These are phyloP conservation scores for Coniochaeta ligniaria DNA, from an alignment of 2,329 filamentous ascomycete genomes.

Conservation along the genomic window DNA sequence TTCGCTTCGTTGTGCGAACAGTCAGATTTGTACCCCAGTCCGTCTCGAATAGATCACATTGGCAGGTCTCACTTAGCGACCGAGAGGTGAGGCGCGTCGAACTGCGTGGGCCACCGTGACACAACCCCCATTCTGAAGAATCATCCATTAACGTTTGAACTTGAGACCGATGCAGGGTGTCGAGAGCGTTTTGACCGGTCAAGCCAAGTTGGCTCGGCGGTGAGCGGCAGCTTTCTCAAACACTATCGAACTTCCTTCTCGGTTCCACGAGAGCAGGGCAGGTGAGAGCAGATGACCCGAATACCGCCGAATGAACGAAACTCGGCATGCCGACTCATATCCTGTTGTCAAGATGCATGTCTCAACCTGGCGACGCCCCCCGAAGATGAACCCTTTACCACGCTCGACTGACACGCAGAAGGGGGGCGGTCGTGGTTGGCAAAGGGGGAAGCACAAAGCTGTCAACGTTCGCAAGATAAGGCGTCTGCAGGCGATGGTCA, in stretches of 20 bases:
- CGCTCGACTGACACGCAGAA: neutral
- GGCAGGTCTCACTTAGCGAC: neutral
- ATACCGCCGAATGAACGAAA: neutral
- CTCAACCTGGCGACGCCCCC: neutral
- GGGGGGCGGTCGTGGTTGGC: neutral
- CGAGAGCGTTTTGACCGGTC: neutral
- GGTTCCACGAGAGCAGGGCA: neutral
- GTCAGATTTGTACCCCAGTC: neutral
- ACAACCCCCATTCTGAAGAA: neutral
- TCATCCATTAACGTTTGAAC: neutral
- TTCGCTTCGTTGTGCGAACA: neutral
- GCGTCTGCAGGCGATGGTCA: neutral
- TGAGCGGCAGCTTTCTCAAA: neutral
- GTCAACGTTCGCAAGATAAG: neutral
- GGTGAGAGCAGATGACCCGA: neutral
- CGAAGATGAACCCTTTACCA: neutral
- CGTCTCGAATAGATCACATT: constrained; percentile 1
- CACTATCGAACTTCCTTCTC: neutral
- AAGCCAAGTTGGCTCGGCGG: neutral
- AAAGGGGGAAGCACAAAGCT: neutral
- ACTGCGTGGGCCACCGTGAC: constrained; percentile 1
- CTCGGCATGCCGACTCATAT: neutral
- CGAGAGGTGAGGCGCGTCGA: neutral
- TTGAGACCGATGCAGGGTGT: neutral
- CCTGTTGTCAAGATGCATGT: neutral